Evolutionary conservation across 2,329 filamentous ascomycete genomes (phyloP).

Genomic region (Fusarium camptoceras): DNA sequence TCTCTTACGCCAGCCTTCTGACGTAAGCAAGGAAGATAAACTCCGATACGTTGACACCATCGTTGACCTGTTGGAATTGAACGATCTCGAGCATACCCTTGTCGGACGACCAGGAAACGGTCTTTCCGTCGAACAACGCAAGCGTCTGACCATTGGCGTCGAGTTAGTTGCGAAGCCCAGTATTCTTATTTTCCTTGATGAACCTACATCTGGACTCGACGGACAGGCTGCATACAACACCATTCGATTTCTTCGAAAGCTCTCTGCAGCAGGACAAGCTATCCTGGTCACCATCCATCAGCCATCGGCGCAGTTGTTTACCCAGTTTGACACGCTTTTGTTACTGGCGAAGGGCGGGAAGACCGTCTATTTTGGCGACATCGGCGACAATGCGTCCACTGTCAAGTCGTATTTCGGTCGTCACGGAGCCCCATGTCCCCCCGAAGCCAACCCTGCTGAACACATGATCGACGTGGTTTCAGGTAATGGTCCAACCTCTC

Average conservation of each 20-base stretch:
- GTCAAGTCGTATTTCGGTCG: constrained; percentile 73
- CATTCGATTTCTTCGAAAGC: constrained; percentile 74
- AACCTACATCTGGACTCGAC: constrained; percentile 74
- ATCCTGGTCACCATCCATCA: constrained; percentile 78
- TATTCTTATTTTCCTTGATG: constrained; percentile 70
- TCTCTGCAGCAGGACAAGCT: constrained; percentile 74
- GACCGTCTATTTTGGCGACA: constrained; percentile 75
- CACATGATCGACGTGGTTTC: constrained; percentile 76
- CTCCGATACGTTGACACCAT: constrained; percentile 81
- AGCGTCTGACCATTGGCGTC: constrained; percentile 69
- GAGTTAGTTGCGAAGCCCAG: constrained; percentile 72
- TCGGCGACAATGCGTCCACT: constrained; percentile 66
- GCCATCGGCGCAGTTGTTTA: constrained; percentile 74
- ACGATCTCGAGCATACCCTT: constrained; percentile 60
- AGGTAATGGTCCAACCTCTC: constrained; percentile 62
- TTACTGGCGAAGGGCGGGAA: constrained; percentile 72
- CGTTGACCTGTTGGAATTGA: constrained; percentile 70
- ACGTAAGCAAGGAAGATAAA: constrained; percentile 74
- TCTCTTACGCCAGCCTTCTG: constrained; percentile 75
- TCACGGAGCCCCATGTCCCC: constrained; percentile 72
- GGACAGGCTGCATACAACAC: constrained; percentile 75
- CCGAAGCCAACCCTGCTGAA: constrained; percentile 78
- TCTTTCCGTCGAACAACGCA: constrained; percentile 65
- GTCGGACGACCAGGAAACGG: constrained; percentile 63
- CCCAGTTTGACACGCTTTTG: constrained; percentile 74